These are phyloP conservation scores for Cladosporium austrohemisphaericum DNA, from an alignment of 2,329 filamentous ascomycete genomes.

Conservation along the genomic window DNA sequence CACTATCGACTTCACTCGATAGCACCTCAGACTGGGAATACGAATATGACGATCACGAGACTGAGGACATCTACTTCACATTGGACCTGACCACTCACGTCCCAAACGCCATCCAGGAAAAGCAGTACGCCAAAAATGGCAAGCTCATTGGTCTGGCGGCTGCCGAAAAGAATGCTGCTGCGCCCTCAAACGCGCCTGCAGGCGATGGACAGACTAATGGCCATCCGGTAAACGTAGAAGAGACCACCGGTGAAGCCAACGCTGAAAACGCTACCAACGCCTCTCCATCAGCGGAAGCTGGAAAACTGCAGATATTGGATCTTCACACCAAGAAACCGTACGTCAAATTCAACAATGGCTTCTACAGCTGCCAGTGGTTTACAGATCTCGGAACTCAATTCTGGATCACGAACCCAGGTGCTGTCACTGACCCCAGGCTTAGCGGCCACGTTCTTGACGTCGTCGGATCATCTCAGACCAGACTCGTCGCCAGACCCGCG, in stretches of 20 bases:
- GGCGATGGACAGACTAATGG: too few relatives aligned
- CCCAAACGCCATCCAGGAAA: slow-evolving; percentile 24
- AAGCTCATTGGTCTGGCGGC: slow-evolving; percentile 4
- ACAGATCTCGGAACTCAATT: slow-evolving; percentile 82
- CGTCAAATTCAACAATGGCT: slow-evolving; percentile 71
- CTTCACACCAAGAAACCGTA: slow-evolving; percentile 73
- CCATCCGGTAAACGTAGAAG: too few relatives aligned
- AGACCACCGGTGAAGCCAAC: not conserved
- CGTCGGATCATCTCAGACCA: slow-evolving; percentile 65
- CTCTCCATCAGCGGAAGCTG: slow-evolving; percentile 35
- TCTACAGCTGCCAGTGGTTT: slow-evolving; percentile 78
- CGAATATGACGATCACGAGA: slow-evolving; percentile 56
- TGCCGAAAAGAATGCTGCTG: not conserved
- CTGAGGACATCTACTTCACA: slow-evolving; percentile 58
- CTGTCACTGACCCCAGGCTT: slow-evolving; percentile 44
- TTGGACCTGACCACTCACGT: slow-evolving; percentile 52
- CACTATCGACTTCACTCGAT: slow-evolving; percentile 7
- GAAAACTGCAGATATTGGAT: slow-evolving; percentile 69
- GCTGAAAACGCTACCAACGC: not conserved
- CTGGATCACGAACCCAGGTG: slow-evolving; percentile 44
- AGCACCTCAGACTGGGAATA: slow-evolving; percentile 56
- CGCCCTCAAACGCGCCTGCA: not conserved
- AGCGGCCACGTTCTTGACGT: slow-evolving; percentile 62
- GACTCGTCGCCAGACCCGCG: slow-evolving; percentile 65
- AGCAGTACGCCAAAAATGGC: slow-evolving; percentile 12